These are phyloP conservation scores for Samsoniella hepiali DNA, from an alignment of 2,329 filamentous ascomycete genomes.

Conservation along the genomic window DNA sequence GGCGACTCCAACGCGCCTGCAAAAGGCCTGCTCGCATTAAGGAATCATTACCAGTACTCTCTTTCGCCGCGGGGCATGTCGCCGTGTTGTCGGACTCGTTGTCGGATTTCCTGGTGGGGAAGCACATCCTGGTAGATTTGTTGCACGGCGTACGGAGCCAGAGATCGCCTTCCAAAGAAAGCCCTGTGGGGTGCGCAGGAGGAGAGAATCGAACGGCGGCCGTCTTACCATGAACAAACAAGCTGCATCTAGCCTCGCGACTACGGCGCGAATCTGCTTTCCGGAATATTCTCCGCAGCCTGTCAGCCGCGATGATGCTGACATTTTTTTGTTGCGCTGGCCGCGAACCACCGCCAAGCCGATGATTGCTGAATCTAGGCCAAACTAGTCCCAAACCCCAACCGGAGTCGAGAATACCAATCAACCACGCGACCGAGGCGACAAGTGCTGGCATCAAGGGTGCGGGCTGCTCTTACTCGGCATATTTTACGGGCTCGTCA, in stretches of 20 bases:
- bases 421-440: background rate
- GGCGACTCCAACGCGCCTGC: background rate
- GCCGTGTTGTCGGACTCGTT: background rate
- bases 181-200: background rate
- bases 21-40: background rate
- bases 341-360: background rate
- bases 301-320: conserved; percentile 11
- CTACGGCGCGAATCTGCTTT: background rate
- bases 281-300: background rate
- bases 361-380: background rate
- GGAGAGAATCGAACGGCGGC: background rate
- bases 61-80: background rate
- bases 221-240: background rate
- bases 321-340: background rate
- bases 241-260: background rate
- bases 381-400: background rate
- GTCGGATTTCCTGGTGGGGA: background rate
- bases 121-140: background rate
- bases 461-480: background rate
- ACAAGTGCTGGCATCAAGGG: background rate
- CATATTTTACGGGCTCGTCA: background rate
- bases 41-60: background rate
- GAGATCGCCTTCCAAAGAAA: background rate
- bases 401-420: background rate
- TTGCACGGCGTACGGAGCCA: background rate